Conservation (phyloP, 1,139 yeast species). For the Scheffersomyces segobiensis region DNA sequence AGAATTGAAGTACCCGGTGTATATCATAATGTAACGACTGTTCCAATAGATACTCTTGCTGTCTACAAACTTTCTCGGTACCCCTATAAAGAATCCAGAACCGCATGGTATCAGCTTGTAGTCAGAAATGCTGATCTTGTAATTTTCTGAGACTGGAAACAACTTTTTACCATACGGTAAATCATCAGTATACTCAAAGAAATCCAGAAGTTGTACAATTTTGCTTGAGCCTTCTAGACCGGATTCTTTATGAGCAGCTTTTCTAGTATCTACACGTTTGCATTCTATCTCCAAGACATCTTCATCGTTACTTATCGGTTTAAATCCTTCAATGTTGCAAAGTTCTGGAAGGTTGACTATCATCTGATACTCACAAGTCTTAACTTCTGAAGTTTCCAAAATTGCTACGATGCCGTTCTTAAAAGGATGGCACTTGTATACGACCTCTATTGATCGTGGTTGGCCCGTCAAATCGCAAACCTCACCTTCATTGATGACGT, state of each 20-base stretch:
- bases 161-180: not conserved
- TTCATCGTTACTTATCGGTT: constrained; percentile 36
- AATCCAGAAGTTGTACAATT: not conserved
- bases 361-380: constrained; percentile 72
- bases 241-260: constrained; percentile 6
- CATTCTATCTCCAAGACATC: constrained; percentile 45
- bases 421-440: constrained; percentile 63
- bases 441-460: constrained; percentile 63
- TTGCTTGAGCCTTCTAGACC: no score
- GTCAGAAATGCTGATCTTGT: constrained; percentile 28
- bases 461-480: constrained; percentile 70
- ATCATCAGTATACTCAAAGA: not conserved
- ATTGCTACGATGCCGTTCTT: constrained; percentile 32
- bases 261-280: constrained; percentile 26
- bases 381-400: constrained; percentile 56
- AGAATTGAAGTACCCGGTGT: constrained; percentile 19
- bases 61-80: constrained; percentile 13
- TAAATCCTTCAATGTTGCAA: constrained; percentile 55
- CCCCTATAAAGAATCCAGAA: constrained; percentile 31
- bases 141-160: constrained; percentile 4
- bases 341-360: constrained; percentile 58
- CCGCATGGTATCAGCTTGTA: constrained; percentile 30
- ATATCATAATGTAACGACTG: constrained; percentile 26
- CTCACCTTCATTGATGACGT: constrained; percentile 60
- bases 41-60: constrained; percentile 19